These are phyloP conservation scores for Cydonia oblonga DNA, from an alignment of 331 rosid genomes.

Conservation along the genomic window DNA sequence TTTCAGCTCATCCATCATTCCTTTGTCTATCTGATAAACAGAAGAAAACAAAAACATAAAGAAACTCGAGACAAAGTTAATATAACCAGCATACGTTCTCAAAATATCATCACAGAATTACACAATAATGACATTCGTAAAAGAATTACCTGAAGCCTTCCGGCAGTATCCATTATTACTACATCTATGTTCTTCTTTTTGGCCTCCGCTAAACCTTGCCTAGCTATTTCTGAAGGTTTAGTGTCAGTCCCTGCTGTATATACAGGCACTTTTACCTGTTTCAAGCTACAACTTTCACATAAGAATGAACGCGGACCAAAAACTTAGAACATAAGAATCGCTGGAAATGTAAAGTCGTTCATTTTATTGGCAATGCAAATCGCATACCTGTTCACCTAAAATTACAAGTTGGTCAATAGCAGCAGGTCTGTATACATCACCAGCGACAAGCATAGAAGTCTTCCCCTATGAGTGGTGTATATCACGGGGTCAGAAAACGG, in stretches of 20 bases:
- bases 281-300: slow-evolving; percentile 34
- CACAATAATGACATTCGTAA: no score
- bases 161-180: slow-evolving; percentile 93
- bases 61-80: slow-evolving; percentile 5
- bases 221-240: slow-evolving; percentile 83
- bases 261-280: slow-evolving; percentile 90
- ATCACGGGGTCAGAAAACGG: slow-evolving; percentile 13
- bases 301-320: slow-evolving; percentile 8
- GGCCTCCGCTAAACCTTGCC: slow-evolving; percentile 90
- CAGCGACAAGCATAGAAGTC: slow-evolving; percentile 90
- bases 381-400: slow-evolving; percentile 80
- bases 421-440: slow-evolving; percentile 98
- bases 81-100: not conserved
- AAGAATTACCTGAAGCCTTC: slow-evolving; percentile 99
- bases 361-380: slow-evolving; percentile 1
- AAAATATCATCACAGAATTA: not conserved
- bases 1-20: slow-evolving; percentile 98
- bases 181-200: slow-evolving; percentile 79
- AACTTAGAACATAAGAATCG: slow-evolving; percentile 10
- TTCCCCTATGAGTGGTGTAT: slow-evolving; percentile 54
- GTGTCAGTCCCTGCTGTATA: slow-evolving; percentile 81
- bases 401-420: slow-evolving; percentile 94
- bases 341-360: not conserved
- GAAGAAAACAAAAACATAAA: not conserved
- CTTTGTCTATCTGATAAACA: slow-evolving; percentile 69